phyloP scores from a whole-genome alignment of 176 grass and related monocot genomes.

The Hordeum marinum region DNA sequence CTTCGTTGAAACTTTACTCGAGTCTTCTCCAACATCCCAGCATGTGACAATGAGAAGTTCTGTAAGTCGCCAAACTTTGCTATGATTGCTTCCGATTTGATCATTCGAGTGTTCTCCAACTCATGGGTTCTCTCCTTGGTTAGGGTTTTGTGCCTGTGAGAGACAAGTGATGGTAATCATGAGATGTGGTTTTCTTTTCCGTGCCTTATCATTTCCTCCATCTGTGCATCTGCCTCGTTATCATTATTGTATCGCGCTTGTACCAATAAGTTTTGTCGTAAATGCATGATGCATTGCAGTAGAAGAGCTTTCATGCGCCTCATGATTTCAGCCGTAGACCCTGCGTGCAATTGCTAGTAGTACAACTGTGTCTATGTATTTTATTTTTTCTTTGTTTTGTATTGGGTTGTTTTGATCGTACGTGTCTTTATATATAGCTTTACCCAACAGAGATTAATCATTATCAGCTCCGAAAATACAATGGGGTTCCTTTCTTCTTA shows the following conservation, averaged over 20 bases:
- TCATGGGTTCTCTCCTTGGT: constrained; percentile 8
- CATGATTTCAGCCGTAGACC: constrained; percentile 38
- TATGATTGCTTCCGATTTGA: constrained; percentile 12
- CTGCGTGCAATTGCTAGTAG: background rate
- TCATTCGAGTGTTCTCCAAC: no score
- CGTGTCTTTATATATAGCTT: constrained; percentile 1
- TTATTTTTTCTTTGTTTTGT: constrained; percentile 20
- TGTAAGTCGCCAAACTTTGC: constrained; percentile 3
- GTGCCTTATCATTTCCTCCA: constrained; percentile 22
- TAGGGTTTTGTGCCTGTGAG: constrained; percentile 45
- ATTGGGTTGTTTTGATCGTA: background rate
- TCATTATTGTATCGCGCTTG: background rate
- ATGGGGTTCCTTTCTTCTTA: background rate
- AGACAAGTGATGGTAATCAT: constrained; percentile 33
- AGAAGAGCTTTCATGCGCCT: constrained; percentile 33
- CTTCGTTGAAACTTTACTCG: background rate
- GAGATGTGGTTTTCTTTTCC: constrained; percentile 33
- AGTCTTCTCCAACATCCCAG: background rate
- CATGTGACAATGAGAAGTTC: constrained; percentile 7
- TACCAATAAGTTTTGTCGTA: constrained; percentile 30
- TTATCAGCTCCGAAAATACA: background rate
- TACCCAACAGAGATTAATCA: constrained; percentile 6
- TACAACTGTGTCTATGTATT: constrained; percentile 24
- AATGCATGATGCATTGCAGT: constrained; percentile 17
- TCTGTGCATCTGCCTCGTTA: background rate